phyloP scores from a whole-genome alignment of 768 basidiomycete genomes.

The Tricholoma terreum region DNA sequence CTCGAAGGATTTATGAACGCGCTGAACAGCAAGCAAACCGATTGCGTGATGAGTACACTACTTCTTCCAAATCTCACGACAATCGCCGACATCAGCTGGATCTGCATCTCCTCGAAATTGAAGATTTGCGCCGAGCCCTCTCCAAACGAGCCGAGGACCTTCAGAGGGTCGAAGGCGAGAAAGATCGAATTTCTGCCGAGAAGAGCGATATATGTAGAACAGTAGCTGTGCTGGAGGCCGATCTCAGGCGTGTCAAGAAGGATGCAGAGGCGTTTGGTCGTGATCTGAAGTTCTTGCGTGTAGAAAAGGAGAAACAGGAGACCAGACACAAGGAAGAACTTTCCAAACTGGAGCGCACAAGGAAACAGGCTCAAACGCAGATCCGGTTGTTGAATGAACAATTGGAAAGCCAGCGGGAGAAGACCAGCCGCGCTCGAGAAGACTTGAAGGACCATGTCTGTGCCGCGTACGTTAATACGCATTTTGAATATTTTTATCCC shows the following conservation, averaged over 20 bases:
- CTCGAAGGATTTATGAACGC: neutral
- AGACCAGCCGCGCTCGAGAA: slow-evolving; percentile 44
- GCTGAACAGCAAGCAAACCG: slow-evolving; percentile 50
- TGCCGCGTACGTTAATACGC: slow-evolving; percentile 42
- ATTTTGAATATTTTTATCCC: neutral
- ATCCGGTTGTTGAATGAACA: slow-evolving; percentile 66
- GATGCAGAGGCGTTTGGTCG: slow-evolving; percentile 78
- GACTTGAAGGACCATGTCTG: slow-evolving; percentile 57
- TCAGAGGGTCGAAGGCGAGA: slow-evolving; percentile 61
- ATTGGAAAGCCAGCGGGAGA: slow-evolving; percentile 52
- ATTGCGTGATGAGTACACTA: slow-evolving; percentile 58
- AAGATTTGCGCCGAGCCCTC: slow-evolving; percentile 69
- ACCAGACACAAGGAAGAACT: slow-evolving; percentile 54
- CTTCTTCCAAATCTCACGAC: slow-evolving; percentile 66
- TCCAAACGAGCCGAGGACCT: slow-evolving; percentile 60
- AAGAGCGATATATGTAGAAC: slow-evolving; percentile 63
- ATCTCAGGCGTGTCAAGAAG: slow-evolving; percentile 68
- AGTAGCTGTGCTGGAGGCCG: slow-evolving; percentile 66
- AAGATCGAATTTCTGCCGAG: slow-evolving; percentile 56
- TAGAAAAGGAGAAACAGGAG: slow-evolving; percentile 65
- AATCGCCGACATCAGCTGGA: slow-evolving; percentile 73
- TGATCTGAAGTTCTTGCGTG: slow-evolving; percentile 65
- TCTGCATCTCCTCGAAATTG: slow-evolving; percentile 66
- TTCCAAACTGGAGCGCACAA: slow-evolving; percentile 53
- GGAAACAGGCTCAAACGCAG: slow-evolving; percentile 67